Evolutionary conservation across 768 basidiomycete species (phyloP), one percentile per base, ranked within the genome.

Genomic region (Daedalea quercina): DNA sequence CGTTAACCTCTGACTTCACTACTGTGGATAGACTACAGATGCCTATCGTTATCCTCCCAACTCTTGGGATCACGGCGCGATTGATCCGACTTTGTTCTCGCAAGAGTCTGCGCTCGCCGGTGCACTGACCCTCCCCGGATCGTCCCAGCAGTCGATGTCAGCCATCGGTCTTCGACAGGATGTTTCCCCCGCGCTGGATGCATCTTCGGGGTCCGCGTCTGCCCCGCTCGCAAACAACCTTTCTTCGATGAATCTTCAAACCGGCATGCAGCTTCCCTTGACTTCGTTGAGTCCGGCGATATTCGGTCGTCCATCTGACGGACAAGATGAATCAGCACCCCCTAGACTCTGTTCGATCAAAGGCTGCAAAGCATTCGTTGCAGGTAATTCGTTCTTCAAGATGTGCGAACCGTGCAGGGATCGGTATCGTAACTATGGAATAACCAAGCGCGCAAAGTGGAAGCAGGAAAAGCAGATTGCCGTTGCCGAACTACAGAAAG

Each of bases 401-500:
- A 65, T 60, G 57, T 62, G 58, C 47, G 47, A 57, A 17, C 42
- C 71, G 0, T 81, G 80, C 59, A 70, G 80, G 22, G 64, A 68
- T 28, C 69, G 77, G 9, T 80, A 80, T 62, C 72, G 76, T 46
- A 67, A 60, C 31, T 81, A 82, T 51, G 79, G 79, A 0, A 76
- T 65, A 46, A 80, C 78, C 1, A 82, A 80, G 61, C 76, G 80
- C 17, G 70, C 70, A 2, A 82, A 80, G 57, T 76, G 75, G 76
- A 77, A 74, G 59, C 66, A 68, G 13, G 75, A 76, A 55, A 71
- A 77, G 28, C 68, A 69, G 52, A 67, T 68, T 13, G 72, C 70
- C 13, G 67, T 76, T n/a, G 61, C 64, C 0, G 75, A 76, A 53
- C 62, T 78, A 50, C 64, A 69, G 9, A 63, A 58, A 9, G 58